Base-by-base conservation (phyloP, 352 stramenopile species). In the Phytopythium aichiense region DNA sequence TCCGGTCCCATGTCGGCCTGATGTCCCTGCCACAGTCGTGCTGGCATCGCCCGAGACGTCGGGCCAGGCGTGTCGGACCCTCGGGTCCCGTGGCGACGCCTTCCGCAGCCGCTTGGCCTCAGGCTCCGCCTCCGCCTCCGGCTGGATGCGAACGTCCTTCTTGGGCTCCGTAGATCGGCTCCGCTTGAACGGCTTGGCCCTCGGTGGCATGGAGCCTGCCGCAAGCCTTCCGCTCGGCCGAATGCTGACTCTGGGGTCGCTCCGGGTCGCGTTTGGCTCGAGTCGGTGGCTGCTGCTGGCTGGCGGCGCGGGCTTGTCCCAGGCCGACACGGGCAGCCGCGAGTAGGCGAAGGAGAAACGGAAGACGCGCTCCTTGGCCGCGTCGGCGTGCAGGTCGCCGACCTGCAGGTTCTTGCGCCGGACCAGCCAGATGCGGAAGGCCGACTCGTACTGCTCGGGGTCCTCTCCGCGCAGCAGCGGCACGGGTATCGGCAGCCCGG, bases 321-420 rank as follows among this genome's bases (percentile, higher is more conserved):
- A 48, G 22, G 31, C 33, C 1, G 7, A 9, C 6, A 5, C 4
- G 0, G 31, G 53, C 37, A 58, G 60, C 37, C 70, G 64, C 30
- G 50, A 68, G 57, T 64, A 63, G 16, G 70, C 70, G 57, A 68
- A 77, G 6, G 64, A 61, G 37, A 68, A 67, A 63, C 70, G 73
- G 18, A 70, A 54, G 15, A 61, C 67, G 8, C 70, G 70, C 49
- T 77, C 70, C 60, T 46, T 62, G 22, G 45, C 40, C 25, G 70
- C 64, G n/a, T 71, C 54, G 48, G 57, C 56, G 45, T 56, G 60
- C 16, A 74, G 33, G 25, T 35, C n/a, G 25, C 31, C 46, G 23
- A 61, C 22, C 3, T 31, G 56, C 25, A 33, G n/a, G 48, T 60
- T 11, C 33, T 16, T 68, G 25, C 68, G 54, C 15, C 6, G 0